Conservation (phyloP, 2,329 filamentous ascomycete species). For the Penicillium aurantiogriseum region DNA sequence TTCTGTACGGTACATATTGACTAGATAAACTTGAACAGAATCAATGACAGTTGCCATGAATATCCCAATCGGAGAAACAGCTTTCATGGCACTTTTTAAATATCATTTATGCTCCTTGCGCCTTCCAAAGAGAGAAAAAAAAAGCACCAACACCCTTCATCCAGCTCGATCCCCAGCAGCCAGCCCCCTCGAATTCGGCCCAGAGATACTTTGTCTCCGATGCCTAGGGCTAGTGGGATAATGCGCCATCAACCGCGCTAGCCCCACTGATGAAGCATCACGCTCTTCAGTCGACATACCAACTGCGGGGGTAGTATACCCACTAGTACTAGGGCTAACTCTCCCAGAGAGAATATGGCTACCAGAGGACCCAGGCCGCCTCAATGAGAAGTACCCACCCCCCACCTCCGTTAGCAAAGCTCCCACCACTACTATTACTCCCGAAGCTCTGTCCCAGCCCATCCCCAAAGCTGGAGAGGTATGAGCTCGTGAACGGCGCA, state of each 20-base stretch:
- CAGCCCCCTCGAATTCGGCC: slow-evolving; percentile 18
- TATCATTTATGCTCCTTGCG: background rate
- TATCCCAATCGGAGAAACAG: background rate
- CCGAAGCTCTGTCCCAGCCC: slow-evolving; percentile 4
- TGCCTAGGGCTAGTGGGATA: slow-evolving; percentile 26
- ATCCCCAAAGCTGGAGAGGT: slow-evolving; percentile 14
- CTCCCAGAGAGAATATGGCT: slow-evolving; percentile 6
- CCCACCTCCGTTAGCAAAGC: slow-evolving; percentile 3
- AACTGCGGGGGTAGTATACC: slow-evolving; percentile 19
- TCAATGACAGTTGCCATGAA: background rate
- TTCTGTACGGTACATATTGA: slow-evolving; percentile 8
- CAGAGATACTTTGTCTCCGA: slow-evolving; percentile 27
- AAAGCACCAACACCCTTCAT: background rate
- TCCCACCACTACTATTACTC: slow-evolving; percentile 6
- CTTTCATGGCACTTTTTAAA: background rate
- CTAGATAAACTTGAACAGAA: slow-evolving; percentile 12
- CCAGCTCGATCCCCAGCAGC: slow-evolving; percentile 6
- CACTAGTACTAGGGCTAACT: slow-evolving; percentile 20
- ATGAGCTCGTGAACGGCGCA: slow-evolving; percentile 9
- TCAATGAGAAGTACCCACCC: slow-evolving; percentile 27
- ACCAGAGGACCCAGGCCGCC: slow-evolving; percentile 11
- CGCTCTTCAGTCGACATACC: slow-evolving; percentile 22
- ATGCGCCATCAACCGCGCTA: slow-evolving; percentile 26
- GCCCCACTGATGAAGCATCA: slow-evolving; percentile 10
- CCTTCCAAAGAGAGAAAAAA: background rate